A percentile compares a stretch with the other conserved stretches of the same genome.
phyloP scores from a whole-genome alignment of 495 filamentous ascomycete genomes.

The Penicillium antarcticum region DNA sequence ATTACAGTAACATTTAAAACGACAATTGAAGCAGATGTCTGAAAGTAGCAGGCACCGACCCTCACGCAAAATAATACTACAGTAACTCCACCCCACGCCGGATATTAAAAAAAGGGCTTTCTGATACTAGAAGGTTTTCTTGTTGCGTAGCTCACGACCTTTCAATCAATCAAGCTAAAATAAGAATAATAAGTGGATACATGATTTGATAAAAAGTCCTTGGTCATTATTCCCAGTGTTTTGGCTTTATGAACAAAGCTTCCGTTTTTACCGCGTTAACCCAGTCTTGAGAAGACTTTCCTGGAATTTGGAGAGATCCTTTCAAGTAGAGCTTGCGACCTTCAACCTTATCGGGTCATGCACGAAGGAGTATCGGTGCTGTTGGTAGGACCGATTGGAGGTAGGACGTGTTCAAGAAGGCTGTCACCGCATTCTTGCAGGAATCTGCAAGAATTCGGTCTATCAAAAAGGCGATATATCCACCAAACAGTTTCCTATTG shows the following conservation, averaged over 20 bases:
- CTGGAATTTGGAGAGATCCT: slow-evolving; percentile 4
- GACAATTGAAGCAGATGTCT: no score
- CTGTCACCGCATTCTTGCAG: slow-evolving; percentile 4
- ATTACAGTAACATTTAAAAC: no score
- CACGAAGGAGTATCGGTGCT: slow-evolving; percentile 7
- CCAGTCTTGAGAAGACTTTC: not conserved
- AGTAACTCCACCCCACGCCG: no score
- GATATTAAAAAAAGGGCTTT: no score
- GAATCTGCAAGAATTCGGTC: slow-evolving; percentile 10
- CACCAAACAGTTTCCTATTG: slow-evolving; percentile 8
- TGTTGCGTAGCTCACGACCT: no score
- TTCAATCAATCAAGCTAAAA: no score
- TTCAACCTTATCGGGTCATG: slow-evolving; percentile 8
- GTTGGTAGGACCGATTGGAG: not conserved
- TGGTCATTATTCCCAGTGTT: not conserved
- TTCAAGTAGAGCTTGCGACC: slow-evolving; percentile 12
- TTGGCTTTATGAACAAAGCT: slow-evolving; percentile 10
- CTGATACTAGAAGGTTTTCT: no score
- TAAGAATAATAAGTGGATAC: no score
- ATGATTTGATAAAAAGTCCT: no score
- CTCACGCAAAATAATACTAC: no score
- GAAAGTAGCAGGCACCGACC: no score
- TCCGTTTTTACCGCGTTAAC: slow-evolving; percentile 2
- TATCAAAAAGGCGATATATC: slow-evolving; percentile 9
- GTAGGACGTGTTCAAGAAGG: slow-evolving; percentile 3